phyloP scores from a whole-genome alignment of 306 rosid species.

The Trichosanthes cucumerina region DNA sequence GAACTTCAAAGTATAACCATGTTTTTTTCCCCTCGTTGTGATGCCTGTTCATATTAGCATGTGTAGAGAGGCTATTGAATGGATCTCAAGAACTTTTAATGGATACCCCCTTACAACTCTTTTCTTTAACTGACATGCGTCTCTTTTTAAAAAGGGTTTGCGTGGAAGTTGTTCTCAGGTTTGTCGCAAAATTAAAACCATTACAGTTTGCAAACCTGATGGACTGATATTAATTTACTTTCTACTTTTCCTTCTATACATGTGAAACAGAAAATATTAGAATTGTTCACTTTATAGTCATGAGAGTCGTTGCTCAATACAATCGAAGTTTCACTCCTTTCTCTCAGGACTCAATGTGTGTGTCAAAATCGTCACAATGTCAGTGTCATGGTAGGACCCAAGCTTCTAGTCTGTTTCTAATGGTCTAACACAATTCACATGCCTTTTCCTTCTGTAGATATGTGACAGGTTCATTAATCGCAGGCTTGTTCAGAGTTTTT shows the following conservation, averaged over 20 bases:
- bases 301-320: not conserved
- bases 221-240: not conserved
- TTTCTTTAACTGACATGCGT: not conserved
- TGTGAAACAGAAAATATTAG: not conserved
- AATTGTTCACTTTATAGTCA: not conserved
- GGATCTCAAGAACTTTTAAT: not conserved
- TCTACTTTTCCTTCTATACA: not conserved
- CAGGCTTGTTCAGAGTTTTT: constrained; percentile 65
- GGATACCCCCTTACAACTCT: not conserved
- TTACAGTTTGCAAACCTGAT: not conserved
- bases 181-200: not conserved
- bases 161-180: not conserved
- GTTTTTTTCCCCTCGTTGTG: not conserved
- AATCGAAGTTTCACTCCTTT: not conserved
- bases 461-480: constrained; percentile 89
- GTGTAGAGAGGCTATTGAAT: not conserved
- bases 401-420: not conserved
- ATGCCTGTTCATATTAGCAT: not conserved
- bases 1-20: not conserved
- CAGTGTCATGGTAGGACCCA: not conserved
- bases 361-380: not conserved
- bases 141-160: not conserved
- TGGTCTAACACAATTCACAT: constrained; percentile 10
- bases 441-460: constrained; percentile 40
- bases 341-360: not conserved